phyloP scores from a whole-genome alignment of 2,329 filamentous ascomycete genomes.

The Cladosporium oxysporum region DNA sequence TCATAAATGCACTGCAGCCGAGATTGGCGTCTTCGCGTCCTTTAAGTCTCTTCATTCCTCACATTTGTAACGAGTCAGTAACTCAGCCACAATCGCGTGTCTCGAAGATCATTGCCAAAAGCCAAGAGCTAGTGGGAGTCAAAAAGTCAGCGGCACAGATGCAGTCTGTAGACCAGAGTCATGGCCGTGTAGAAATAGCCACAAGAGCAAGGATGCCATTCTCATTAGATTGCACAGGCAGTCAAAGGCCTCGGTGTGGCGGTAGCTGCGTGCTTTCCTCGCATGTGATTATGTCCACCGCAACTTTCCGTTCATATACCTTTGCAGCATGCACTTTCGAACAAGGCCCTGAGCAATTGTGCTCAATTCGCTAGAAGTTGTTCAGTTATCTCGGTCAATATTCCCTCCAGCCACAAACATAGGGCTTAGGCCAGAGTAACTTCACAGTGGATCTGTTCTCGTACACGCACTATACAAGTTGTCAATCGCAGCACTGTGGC shows the following conservation, averaged over 20 bases:
- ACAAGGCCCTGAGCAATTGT: no score
- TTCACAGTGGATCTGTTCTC: no score
- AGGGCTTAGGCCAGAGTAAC: no score
- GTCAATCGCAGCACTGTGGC: no score
- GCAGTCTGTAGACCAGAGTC: background rate
- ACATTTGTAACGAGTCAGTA: background rate
- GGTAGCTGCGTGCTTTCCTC: background rate
- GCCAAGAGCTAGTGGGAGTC: background rate
- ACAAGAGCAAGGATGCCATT: background rate
- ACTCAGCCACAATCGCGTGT: background rate
- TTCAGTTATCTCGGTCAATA: no score
- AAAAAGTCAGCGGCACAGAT: background rate
- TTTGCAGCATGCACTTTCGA: no score
- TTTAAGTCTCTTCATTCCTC: no score
- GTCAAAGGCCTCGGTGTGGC: background rate
- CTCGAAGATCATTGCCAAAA: background rate
- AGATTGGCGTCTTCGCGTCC: no score
- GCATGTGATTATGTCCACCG: background rate
- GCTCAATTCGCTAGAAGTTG: no score
- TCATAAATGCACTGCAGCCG: background rate
- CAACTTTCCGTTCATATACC: no score
- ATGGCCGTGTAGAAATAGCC: background rate
- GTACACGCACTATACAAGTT: no score
- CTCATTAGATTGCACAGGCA: background rate
- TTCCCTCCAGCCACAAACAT: no score